Evolutionary conservation across 306 rosid genomes (phyloP).

Genomic region (Crataegus laevigata): DNA sequence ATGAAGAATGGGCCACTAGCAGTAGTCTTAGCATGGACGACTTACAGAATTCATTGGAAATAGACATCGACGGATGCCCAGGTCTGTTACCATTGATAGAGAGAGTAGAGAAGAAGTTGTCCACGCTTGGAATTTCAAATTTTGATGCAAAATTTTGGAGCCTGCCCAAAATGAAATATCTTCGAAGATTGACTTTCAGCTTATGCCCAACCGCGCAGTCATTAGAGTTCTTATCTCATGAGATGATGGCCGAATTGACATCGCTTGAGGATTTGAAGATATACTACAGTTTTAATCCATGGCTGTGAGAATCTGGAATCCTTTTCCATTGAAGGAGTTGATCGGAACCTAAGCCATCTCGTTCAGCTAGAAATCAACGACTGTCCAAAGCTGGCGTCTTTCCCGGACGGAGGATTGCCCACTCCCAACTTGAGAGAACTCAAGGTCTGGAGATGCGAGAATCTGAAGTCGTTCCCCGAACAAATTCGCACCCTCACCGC

Average conservation of each 20-base stretch:
- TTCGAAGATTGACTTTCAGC: not conserved
- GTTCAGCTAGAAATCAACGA: not conserved
- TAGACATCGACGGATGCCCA: not conserved
- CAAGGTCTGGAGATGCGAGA: not conserved
- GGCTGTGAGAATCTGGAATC: conserved; percentile 2
- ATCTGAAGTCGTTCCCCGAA: not conserved
- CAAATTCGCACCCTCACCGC: too few relatives aligned
- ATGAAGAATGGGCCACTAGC: not conserved
- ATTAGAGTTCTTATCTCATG: not conserved
- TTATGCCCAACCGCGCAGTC: not conserved
- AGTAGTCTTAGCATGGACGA: too few relatives aligned
- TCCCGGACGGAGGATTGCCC: conserved; percentile 24
- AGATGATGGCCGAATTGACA: not conserved
- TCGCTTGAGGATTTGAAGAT: not conserved
- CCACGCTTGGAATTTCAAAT: too few relatives aligned
- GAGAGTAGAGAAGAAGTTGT: too few relatives aligned
- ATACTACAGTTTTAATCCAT: rapidly evolving
- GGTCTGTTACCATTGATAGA: too few relatives aligned
- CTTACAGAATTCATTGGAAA: too few relatives aligned
- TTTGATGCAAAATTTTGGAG: too few relatives aligned
- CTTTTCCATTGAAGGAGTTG: conserved; percentile 9
- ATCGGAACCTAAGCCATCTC: not conserved
- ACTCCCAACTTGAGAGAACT: conserved; percentile 3
- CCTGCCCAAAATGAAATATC: too few relatives aligned
- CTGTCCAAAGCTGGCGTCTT: conserved; percentile 26